phyloP scores from a whole-genome alignment of 306 rosid genomes.

The Malus asiatica region DNA sequence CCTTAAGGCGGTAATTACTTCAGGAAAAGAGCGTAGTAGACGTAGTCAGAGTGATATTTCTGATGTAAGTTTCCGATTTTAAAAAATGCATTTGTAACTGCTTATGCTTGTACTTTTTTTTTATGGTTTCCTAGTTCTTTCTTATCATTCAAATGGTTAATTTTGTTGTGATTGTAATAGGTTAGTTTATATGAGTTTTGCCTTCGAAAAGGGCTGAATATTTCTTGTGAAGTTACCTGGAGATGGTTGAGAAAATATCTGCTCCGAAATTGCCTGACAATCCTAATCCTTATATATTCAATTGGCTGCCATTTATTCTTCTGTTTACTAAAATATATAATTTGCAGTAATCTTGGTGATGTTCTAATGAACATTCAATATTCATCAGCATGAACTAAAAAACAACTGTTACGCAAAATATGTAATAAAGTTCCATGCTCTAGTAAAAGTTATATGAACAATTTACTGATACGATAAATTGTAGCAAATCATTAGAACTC shows the following conservation, averaged over 20 bases:
- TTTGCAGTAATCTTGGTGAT: not conserved
- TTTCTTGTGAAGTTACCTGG: not conserved
- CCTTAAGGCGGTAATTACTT: constrained; percentile 63
- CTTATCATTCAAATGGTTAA: not conserved
- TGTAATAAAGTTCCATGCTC: too few relatives aligned
- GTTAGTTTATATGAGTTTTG: not conserved
- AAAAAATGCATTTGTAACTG: not conserved
- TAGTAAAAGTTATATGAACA: too few relatives aligned
- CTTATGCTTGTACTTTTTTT: not conserved
- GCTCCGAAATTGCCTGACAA: not conserved
- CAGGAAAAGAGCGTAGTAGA: constrained; percentile 33
- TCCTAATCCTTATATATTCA: not conserved
- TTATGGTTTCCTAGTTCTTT: not conserved
- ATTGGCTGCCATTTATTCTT: not conserved
- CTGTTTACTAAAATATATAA: not conserved
- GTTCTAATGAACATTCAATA: not conserved
- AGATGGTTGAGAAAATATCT: not conserved
- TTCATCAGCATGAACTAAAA: not conserved
- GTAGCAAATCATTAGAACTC: not conserved
- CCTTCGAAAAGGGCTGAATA: not conserved
- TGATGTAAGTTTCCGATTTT: constrained; percentile 47
- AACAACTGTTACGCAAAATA: not conserved
- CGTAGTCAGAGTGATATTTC: constrained; percentile 47
- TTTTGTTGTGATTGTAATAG: not conserved
- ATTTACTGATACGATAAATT: too few relatives aligned